phyloP scores from a whole-genome alignment of 2,329 filamentous ascomycete genomes.

The Amauroascus niger region DNA sequence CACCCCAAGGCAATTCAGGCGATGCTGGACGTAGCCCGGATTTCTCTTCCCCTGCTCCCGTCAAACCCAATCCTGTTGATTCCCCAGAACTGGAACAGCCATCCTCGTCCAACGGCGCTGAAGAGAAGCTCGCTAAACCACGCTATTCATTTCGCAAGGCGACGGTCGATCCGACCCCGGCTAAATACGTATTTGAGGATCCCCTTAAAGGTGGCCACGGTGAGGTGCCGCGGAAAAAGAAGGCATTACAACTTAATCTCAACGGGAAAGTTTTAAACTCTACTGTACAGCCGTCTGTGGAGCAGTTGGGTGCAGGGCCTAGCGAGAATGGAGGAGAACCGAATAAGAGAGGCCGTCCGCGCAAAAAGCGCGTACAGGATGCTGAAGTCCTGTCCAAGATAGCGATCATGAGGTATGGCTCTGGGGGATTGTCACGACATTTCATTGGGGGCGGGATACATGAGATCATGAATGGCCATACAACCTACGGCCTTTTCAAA shows the following conservation, averaged over 20 bases:
- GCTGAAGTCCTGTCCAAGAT: constrained; percentile 30
- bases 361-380: constrained; percentile 29
- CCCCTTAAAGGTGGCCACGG: not conserved
- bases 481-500: constrained; percentile 21
- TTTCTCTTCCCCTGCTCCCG: not conserved
- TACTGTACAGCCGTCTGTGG: constrained; percentile 21
- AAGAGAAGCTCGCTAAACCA: not conserved
- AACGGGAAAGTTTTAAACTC: constrained; percentile 39
- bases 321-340: not conserved
- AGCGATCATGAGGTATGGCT: constrained; percentile 52
- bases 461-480: constrained; percentile 46
- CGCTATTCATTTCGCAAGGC: constrained; percentile 5
- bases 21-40: not conserved
- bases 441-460: constrained; percentile 53
- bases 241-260: constrained; percentile 36
- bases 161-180: not conserved
- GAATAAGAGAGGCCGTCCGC: constrained; percentile 25
- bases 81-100: not conserved
- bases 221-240: constrained; percentile 25
- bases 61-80: not conserved
- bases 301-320: too few relatives aligned
- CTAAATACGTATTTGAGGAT: not conserved
- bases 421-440: constrained; percentile 37
- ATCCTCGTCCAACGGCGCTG: not conserved
- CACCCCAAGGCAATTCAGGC: not conserved